Evolutionary conservation across 768 basidiomycete species (phyloP), one percentile per base, ranked within the genome.

Genomic region (Cystobasidium onofrii): DNA sequence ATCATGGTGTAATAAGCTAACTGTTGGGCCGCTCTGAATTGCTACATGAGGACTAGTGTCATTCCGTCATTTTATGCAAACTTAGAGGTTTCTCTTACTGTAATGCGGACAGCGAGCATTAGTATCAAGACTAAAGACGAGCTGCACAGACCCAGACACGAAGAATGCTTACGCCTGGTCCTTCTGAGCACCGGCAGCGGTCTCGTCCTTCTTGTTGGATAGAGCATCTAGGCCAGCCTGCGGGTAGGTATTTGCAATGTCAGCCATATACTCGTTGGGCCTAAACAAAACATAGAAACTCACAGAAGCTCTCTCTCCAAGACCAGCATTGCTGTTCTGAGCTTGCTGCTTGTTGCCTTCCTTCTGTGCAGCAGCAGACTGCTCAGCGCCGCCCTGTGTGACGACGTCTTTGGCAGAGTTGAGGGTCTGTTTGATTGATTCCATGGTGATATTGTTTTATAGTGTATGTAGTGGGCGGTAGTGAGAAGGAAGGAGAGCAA

Each of bases 191-290:
- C 46, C 65, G 50, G 65, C 39, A 15, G 65, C 25, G 43, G 65
- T 67, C 65, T 67, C 65, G 50, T 67, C 65, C 18, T 43, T 52
- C 65, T 67, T 67, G 65, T 67, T 67, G 44, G 33, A 43, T 13
- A 67, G 44, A 29, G 65, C 65, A 34, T n/a, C 20, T 23, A 52
- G 10, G 34, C 41, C 65, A 33, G 65, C 65, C 65, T 67, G 27
- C 36, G 31, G n/a, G n/a, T n/a, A n/a, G n/a, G n/a, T n/a, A n/a
- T n/a, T n/a, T n/a, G n/a, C n/a, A n/a, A n/a, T n/a, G n/a, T n/a
- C n/a, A n/a, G n/a, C n/a, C n/a, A n/a, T n/a, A n/a, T n/a, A n/a
- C n/a, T n/a, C n/a, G n/a, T n/a, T n/a, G n/a, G n/a, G n/a, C n/a
- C n/a, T n/a, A n/a, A n/a, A n/a, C n/a, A n/a, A n/a, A n/a, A n/a